phyloP scores from a whole-genome alignment of 352 stramenopile genomes.

The Paralagenidium karlingii region DNA sequence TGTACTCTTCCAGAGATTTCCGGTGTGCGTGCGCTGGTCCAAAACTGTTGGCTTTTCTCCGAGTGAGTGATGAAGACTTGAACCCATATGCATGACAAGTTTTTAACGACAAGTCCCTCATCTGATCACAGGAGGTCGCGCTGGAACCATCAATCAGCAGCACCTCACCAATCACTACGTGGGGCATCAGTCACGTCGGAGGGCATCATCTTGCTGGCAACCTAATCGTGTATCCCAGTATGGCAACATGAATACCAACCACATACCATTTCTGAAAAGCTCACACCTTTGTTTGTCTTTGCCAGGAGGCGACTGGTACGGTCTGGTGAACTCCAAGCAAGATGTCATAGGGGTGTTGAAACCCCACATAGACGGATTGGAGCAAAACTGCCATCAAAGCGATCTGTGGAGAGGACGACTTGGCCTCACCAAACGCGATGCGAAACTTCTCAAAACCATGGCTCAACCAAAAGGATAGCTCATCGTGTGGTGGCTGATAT shows the following conservation, averaged over 20 bases:
- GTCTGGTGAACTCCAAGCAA: constrained; percentile 38
- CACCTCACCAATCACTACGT: too few species aligned
- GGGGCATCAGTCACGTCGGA: constrained; percentile 52
- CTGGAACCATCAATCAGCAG: too few species aligned
- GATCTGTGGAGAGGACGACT: constrained; percentile 59
- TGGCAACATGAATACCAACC: too few species aligned
- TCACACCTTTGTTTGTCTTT: too few species aligned
- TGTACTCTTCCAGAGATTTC: constrained; percentile 31
- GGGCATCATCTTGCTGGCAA: constrained; percentile 63
- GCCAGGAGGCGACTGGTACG: constrained; percentile 72
- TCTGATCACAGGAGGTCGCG: too few species aligned
- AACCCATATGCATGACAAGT: too few species aligned
- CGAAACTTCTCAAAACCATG: too few species aligned
- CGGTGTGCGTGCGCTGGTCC: constrained; percentile 61
- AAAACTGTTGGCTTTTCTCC: constrained; percentile 49
- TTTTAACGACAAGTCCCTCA: too few species aligned
- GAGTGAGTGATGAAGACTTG: constrained; percentile 17
- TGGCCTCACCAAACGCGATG: constrained; percentile 26
- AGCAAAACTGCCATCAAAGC: constrained; percentile 23
- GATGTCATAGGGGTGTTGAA: constrained; percentile 28
- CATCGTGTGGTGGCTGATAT: too few species aligned
- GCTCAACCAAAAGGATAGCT: too few species aligned
- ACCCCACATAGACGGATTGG: constrained; percentile 21
- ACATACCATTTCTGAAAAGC: too few species aligned
- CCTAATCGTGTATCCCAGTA: constrained; percentile 56